Evolutionary conservation across 257 asterid genomes (phyloP), one percentile per base, ranked within the genome.

Genomic region (Solanum clarkiae): DNA sequence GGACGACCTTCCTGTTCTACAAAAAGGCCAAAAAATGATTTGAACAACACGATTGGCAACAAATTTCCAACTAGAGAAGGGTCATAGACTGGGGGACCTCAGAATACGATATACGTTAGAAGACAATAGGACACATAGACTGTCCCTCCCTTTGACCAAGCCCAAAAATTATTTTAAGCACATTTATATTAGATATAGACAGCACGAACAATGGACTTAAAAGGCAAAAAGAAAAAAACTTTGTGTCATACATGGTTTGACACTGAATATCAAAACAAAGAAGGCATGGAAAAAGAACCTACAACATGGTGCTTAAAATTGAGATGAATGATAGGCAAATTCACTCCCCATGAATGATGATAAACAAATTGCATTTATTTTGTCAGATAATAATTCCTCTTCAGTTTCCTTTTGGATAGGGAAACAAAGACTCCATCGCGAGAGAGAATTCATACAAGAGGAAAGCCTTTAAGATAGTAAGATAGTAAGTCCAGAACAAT

Each of bases 1-100:
- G 32, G 94, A 82, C 82, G 98, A 68, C 90, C 96, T 91, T 71
- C 99, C 99, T 4, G 97, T 91, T 90, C 99, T 96, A 90, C 89
- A 93, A 84, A 68, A 87, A 89, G 84, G 80, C 65, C 80, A 86
- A 56, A 55, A 60, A 62, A 80, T 75, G 56, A 82, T 45, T 62
- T 85, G 80, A 89, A 54, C 84, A 85, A 59, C 85, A 87, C 26
- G 80, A 63, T 42, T 16, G 60, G 75, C 82, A 86, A 75, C 72
- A 82, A 69, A 84, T 59, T 72, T 22, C 22, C 36, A 53, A 79
- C 66, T 29, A 79, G 49, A 79, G 66, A 53, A 79, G 26, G 65
- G 8, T 16, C 65, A 26, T 26, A 51, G 9, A 42, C 26, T 49
- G 26, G 26, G 29, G 65, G 29, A 8, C 83, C 82, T 26, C 26